Conservation (phyloP, 2,329 filamentous ascomycete species). For the Geosmithia flava region DNA sequence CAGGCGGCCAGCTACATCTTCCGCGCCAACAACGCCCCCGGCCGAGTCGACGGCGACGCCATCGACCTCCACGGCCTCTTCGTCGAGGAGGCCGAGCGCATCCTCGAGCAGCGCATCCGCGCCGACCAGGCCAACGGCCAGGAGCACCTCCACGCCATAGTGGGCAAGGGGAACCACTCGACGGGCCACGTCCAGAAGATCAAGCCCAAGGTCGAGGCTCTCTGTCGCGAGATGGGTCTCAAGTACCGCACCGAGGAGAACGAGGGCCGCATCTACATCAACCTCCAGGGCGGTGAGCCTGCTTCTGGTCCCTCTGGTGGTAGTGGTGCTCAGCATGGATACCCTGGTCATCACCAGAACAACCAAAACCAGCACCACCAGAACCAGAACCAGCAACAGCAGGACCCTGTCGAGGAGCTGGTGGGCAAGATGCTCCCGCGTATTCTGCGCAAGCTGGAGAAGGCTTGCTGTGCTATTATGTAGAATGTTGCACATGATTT, state of each 20-base stretch:
- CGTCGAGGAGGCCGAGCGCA: conserved; percentile 88
- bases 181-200: conserved; percentile 77
- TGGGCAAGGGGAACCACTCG: conserved; percentile 89
- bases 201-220: conserved; percentile 83
- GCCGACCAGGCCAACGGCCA: conserved; percentile 64
- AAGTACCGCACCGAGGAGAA: conserved; percentile 82
- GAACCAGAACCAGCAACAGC: conserved; percentile 21
- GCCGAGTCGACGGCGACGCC: conserved; percentile 63
- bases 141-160: conserved; percentile 83
- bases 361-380: conserved; percentile 2
- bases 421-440: conserved; percentile 48
- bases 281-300: conserved; percentile 63
- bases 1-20: conserved; percentile 93
- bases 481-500: conserved; percentile 21
- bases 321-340: conserved; percentile 1
- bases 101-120: conserved; percentile 74
- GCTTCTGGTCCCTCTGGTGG: conserved; percentile 17
- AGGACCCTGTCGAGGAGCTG: conserved; percentile 44
- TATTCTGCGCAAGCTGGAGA: conserved; percentile 52
- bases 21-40: conserved; percentile 78
- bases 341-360: conserved; percentile 19
- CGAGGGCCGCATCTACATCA: conserved; percentile 77
- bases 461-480: conserved; percentile 66
- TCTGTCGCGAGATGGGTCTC: conserved; percentile 73
- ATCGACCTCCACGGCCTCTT: conserved; percentile 93